Base-by-base conservation (phyloP, 139 green algal species). In the Coccomyxa sp. region DNA sequence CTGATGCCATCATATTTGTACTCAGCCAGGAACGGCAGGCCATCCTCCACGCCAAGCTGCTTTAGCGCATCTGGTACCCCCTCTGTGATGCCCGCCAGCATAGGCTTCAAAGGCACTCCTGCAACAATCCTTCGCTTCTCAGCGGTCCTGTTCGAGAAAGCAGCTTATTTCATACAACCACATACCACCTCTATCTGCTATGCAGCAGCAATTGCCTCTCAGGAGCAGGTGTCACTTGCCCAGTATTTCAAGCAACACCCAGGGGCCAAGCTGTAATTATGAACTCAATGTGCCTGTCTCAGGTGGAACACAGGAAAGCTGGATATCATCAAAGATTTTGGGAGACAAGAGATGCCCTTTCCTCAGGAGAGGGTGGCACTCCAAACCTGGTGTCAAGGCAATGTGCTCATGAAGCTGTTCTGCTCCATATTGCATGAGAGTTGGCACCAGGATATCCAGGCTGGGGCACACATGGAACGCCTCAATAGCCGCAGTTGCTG, bases 1-100 rank as follows among this genome's bases (percentile, higher is more conserved):
- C 95, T 77, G 85, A 90, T 77, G 0, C 95, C 95, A 70, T 98
- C 95, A 79, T 97, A 98, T 87, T 98, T 98, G 84, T 88, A 93
- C 85, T 98, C 92, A 7, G 88, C 87, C 38, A 92, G 82, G 68
- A 92, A 86, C 22, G 85, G 78, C 0, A 50, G 69, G 10, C 77
- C 78, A 55, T 72, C 71, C 38, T 54, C 8, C 33, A 34, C 70
- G 18, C 35, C 24, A 39, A 94, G 84, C 80, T 90, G 82, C 54
- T 82, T 75, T 7, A 95, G 31, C 18, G 85, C 92, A 44, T 94
- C 87, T 27, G 70, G 64, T 9, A 92, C 82, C 35, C 93, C 92
- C 36, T 82, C 79, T 33, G 82, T 86, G 39, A 93, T 89, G 39
- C 88, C 89, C n/a, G 95, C 94, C 36, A 98, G 88, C 94, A 98